These are phyloP conservation scores for Penicillium digitatum DNA, from an alignment of 2,329 filamentous ascomycete genomes.

Conservation along the genomic window DNA sequence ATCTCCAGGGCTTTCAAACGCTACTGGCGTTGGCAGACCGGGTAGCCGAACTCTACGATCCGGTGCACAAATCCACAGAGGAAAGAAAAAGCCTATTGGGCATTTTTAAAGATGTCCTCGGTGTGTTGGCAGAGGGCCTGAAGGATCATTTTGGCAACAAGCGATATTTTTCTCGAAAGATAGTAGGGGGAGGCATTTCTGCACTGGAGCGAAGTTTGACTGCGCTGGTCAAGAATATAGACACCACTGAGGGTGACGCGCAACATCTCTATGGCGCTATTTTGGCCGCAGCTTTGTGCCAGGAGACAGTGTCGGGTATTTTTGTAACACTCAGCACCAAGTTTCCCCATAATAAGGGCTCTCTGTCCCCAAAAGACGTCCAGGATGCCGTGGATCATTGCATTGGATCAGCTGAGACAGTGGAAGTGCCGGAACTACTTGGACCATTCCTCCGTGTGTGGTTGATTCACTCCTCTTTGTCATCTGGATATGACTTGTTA, in stretches of 20 bases:
- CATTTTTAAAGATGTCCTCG: conserved; percentile 54
- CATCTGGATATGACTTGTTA: conserved; percentile 28
- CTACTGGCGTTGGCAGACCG: conserved; percentile 66
- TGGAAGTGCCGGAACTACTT: conserved; percentile 42
- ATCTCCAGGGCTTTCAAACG: conserved; percentile 71
- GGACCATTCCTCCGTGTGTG: conserved; percentile 44
- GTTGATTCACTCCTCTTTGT: conserved; percentile 60
- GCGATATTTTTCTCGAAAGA: conserved; percentile 74
- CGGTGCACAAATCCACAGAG: conserved; percentile 54
- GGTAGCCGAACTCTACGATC: conserved; percentile 71
- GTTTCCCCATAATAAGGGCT: conserved; percentile 16
- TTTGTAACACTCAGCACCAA: conserved; percentile 49
- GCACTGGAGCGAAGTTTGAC: conserved; percentile 66
- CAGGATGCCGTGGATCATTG: conserved; percentile 33
- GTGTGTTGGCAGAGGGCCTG: conserved; percentile 70
- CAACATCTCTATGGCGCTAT: conserved; percentile 82
- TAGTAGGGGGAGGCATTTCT: conserved; percentile 74
- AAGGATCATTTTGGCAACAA: conserved; percentile 79
- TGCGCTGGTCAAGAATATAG: conserved; percentile 61
- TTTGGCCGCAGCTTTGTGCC: conserved; percentile 73
- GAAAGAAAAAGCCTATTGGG: conserved; percentile 65
- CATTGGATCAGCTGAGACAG: conserved; percentile 41
- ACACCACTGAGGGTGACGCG: conserved; percentile 48
- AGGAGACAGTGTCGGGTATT: conserved; percentile 67
- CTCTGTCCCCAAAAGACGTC: conserved; percentile 21